Percentiles rank a stretch among this genome's conserved stretches.
These are phyloP conservation scores for Neonectria ditissima DNA, from an alignment of 2,329 filamentous ascomycete species.

Conservation along the genomic window DNA sequence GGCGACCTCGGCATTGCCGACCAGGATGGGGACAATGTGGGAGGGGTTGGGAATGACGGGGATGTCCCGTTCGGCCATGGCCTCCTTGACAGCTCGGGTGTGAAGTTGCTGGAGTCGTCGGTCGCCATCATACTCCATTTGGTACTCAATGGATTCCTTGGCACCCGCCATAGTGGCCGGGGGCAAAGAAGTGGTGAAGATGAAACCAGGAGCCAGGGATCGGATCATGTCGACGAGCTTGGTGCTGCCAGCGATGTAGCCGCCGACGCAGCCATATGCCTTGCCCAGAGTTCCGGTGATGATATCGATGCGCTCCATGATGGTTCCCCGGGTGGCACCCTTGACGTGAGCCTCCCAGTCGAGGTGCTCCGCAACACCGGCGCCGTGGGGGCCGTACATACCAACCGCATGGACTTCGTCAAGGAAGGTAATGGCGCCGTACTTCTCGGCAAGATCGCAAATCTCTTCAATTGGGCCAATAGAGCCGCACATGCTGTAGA, in stretches of 20 bases:
- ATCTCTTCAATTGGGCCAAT: constrained; percentile 96
- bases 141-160: constrained; percentile 91
- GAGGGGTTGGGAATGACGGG: constrained; percentile 98
- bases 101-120: constrained; percentile 94
- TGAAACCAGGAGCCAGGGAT: constrained; percentile 95
- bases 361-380: constrained; percentile 96
- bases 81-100: constrained; percentile 92
- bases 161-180: constrained; percentile 98
- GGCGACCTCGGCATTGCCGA: constrained; percentile 92
- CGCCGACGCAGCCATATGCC: constrained; percentile 96
- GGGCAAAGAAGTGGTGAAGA: constrained; percentile 97
- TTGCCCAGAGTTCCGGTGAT: constrained; percentile 98
- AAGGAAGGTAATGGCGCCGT: constrained; percentile 95
- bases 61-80: constrained; percentile 82
- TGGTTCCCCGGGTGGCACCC: constrained; percentile 80
- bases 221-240: constrained; percentile 93
- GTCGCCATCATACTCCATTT: constrained; percentile 86
- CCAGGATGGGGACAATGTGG: constrained; percentile 93
- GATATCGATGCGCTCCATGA: constrained; percentile 97
- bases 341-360: constrained; percentile 89
- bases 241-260: constrained; percentile 92
- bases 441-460: constrained; percentile 96
- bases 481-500: constrained; percentile 99
- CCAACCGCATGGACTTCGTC: constrained; percentile 99
- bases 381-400: constrained; percentile 97